Base-by-base conservation (phyloP, 2,329 filamentous ascomycete genomes). In the Celoporthe dispersa region DNA sequence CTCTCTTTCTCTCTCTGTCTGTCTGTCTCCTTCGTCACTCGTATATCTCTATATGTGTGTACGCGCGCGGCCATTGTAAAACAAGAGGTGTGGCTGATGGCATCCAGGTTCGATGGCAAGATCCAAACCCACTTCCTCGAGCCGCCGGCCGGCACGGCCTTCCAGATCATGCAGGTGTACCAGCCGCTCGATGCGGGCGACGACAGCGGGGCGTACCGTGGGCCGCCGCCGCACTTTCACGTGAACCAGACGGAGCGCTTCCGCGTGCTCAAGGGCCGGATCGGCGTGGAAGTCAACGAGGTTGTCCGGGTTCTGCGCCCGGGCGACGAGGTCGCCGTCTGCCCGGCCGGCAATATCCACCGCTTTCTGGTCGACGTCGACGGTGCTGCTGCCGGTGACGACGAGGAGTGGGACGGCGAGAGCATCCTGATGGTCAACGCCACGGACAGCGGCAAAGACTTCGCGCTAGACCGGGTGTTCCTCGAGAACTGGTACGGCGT, bases 401-500 rank as follows among this genome's bases (percentile, higher is more conserved):
- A 44, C 41, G 16, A 44, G 41, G 16, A 44, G 41, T 72, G 68
- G 31, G 64, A 68, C 11, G 72, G 48, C 51, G 64, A 72, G 16
- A 74, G 75, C 67, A 74, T 73, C 16, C 71, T 73, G 14, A 64
- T 70, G 16, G 67, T 79, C n/a, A 76, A 73, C 61, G 77, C 74
- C 3, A 72, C 73, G 7, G 75, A 77, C 57, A 73, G 73, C 3
- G 74, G 72, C 25, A 72, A 74, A 60, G 72, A 75, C 41, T 80
- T 75, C 63, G 73, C 77, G 67, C 73, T 80, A 1, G 79, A 81
- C 61, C 73, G 72, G 22, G 66, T 78, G 12, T 81, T 80, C 67
- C 80, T 80, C 63, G 73, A 79, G 73, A 80, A 80, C 70, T 81
- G 79, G 79, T 81, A 81, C 70, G 78, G 77, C 11, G 78, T 78